Evolutionary conservation across 2,329 filamentous ascomycete genomes (phyloP), one percentile per base, ranked within the genome.

Genomic region (Xylaria hypoxylon): DNA sequence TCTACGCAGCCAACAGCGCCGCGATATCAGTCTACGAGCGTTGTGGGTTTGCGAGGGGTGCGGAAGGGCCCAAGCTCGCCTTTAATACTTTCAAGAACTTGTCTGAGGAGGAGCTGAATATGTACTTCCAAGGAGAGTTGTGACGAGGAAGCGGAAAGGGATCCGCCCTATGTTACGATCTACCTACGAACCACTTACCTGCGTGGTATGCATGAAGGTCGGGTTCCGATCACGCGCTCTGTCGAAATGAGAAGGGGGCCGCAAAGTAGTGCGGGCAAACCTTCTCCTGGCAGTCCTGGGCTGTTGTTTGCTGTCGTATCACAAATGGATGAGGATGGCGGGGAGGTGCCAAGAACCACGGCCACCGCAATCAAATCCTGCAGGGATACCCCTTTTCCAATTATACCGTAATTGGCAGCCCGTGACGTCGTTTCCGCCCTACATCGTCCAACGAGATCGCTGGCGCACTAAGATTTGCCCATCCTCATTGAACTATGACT

Each of bases 11-110:
- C 33, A 81, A 81, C 62, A 47, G 45, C 13, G 69, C 73, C 5
- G 79, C 79, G 3, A 75, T 72, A 56, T 66, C 69, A 3, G 70
- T 81, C 44, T 81, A 80, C 60, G 66, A 77, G 63, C 77, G 74
- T 53, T 78, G 75, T 71, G 78, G 78, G 7, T 80, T 79, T 67
- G 71, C 73, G 53, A 63, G 28, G 35, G 28, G 13, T 38, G 22
- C 52, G 17, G 64, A 63, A 19, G 72, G 67, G 33, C 50, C 68
- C 26, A 67, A 65, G 60, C 59, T 55, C 24, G 66, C 62, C 5
- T 73, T 71, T 44, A 75, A 74, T 31, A 52, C 65, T 35, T 13
- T 67, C 22, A 75, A 74, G 47, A 69, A 69, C 6, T 48, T 40
- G 10, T 63, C 57, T 19, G 64, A 51, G 17, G 53, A 59, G 28